Evolutionary conservation across 805 yeast genomes (phyloP), one percentile per base, ranked within the genome.

Genomic region (Tetrapisispora arboricola): DNA sequence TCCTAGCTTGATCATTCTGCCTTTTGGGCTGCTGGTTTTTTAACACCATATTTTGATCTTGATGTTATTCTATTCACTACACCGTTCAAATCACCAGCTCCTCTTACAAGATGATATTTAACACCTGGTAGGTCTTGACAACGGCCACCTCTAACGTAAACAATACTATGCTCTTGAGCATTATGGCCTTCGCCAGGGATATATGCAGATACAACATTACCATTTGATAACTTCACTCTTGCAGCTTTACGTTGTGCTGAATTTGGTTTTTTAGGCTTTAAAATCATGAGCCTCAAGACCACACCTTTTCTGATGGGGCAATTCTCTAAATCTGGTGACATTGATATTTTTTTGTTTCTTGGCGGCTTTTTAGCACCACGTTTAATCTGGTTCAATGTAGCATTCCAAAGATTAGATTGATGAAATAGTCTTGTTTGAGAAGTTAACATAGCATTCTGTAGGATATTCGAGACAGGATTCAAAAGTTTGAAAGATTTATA

Each of bases 151-250:
- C 98, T 78, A 3, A 92, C 95, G 40, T 78, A 75, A 1, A 92
- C 97, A 39, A 92, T 94, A 56, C 94, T 84, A 66, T 92, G 99
- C 63, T 92, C 99, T 68, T 92, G 97, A 18, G 94, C 81, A 58
- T 92, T 92, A 64, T 92, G 98, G 17, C 99, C 98, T 60, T 92
- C 96, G 41, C 99, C 99, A 13, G 96, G 96, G 43, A 92, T 92
- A 61, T 87, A 88, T 1, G 96, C 96, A 35, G 90, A 80, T 15
- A 92, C 75, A 38, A 84, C 79, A 49, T 80, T 81, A 21, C 97
- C 98, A 54, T 84, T 90, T 10, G 94, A 75, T 46, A 92, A 71
- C 64, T 95, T 76, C 18, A 92, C 97, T 69, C 97, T 82, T 48
- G 94, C 87, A 36, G 94, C 95, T 63, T 92, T 92, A 67, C 99